Evolutionary conservation across 1,139 yeast genomes (phyloP), one percentile per base, ranked within the genome.

Genomic region (Candida dubliniensis): DNA sequence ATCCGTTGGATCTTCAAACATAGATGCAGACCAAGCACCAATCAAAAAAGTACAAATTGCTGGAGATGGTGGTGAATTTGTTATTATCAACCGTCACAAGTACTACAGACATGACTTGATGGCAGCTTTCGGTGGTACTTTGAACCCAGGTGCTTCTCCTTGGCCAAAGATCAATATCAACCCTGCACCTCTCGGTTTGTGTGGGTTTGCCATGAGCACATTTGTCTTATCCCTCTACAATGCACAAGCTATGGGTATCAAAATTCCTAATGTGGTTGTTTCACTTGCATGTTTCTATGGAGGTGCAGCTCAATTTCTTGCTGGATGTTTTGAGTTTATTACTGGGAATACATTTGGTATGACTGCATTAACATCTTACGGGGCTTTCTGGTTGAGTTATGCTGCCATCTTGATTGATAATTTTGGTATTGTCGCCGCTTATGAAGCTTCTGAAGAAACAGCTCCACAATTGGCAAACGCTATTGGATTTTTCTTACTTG

Each of bases 361-460:
- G 55, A 78, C 83, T 31, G 85, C 83, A 8, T 78, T 86, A 59
- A 69, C 82, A 41, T 79, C 85, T 45, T 86, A 82, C 58, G 91
- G 91, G 42, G 88, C 87, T 8, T 86, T 84, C 64, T 86, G 91
- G 88, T 67, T 84, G 45, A 68, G 84, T 18, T 84, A 76, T 59
- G 83, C 84, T 25, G 78, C 84, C 36, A 74, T 84, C 36, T 61
- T 79, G 45, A 65, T 78, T 44, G 76, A 80, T 42, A 70, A 74
- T 38, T 84, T 84, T 61, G 83, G 81, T 13, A 74, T 82, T 42
- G 60, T 66, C 2, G 66, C 71, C 4, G 76, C 82, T 18, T 84
- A 84, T 54, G 65, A 63, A 1, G 67, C 67, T 2, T 61, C 68
- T 1, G 67, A 67, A 7, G 77, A 72, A 18, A 18, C 23, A 18